Evolutionary conservation across 352 stramenopile species (phyloP), one percentile per base, ranked within the genome.

Genomic region (Globisporangium parvum): DNA sequence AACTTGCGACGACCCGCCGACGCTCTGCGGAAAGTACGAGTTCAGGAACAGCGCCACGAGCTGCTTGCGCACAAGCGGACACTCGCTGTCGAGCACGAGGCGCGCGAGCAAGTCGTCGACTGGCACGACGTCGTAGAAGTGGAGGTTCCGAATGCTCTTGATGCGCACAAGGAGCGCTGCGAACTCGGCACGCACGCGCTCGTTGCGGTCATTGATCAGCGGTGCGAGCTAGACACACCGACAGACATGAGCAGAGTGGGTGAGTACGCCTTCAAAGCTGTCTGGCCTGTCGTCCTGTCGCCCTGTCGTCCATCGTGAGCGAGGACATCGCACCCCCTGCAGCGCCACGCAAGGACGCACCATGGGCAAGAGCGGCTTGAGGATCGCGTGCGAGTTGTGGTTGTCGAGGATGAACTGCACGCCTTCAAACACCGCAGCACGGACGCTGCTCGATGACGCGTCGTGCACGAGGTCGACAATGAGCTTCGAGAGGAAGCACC

Each of bases 371-470:
- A 95, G 67, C 14, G 85, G 78, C 69, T 92, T 95, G 37, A 95
- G 60, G 55, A 95, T 85, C 18, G 78, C 70, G 51, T 95, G 85
- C 1, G 82, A 89, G 49, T 92, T 81, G 58, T 95, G 85, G 53
- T 93, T 93, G 62, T 95, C 81, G 42, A 95, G 67, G 48, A 95
- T 87, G 55, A 93, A 89, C 44, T 87, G 81, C 28, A 93, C 62
- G 39, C 79, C 85, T 73, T 91, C 74, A 57, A 95, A 90, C 10
- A 95, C 83, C 21, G 85, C 83, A 40, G 80, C 81, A 26, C 85
- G 83, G n/a, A 95, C 83, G 42, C 65, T 74, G 46, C 71, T 88
- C 1, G 80, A 91, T 9, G 77, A 86, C 0, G 66, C 71, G 49
- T 95, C 85, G 50, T 95, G 87, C 35, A 90, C 81, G 15, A 95